Evolutionary conservation across 371 early-diverging fungal species (phyloP).

Genomic region (Syncephalis plumigaleata): DNA sequence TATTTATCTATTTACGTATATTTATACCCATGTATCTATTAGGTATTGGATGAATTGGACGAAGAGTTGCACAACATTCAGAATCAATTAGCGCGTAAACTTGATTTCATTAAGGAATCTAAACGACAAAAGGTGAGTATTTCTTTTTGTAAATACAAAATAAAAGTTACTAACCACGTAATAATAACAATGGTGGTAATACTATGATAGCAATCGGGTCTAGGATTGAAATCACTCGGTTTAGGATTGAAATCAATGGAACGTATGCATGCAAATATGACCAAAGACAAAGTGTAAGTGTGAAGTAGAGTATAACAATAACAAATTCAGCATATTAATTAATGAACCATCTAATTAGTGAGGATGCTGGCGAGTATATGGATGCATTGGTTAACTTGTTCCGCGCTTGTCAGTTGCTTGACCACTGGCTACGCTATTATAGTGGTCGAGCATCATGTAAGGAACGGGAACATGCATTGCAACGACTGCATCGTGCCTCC

Average conservation of each 20-base stretch:
- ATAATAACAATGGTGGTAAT: too few species aligned
- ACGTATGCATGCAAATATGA: too few species aligned
- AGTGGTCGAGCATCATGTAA: conserved; percentile 7
- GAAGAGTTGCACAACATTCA: conserved; percentile 12
- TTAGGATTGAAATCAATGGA: too few species aligned
- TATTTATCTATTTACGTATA: not conserved
- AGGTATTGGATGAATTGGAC: conserved; percentile 3
- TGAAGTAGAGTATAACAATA: not conserved
- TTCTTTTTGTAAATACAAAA: too few species aligned
- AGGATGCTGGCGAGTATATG: conserved; percentile 12
- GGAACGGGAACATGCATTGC: not conserved
- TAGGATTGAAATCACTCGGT: too few species aligned
- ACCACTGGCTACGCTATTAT: conserved; percentile 11
- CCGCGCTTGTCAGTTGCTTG: conserved; percentile 12
- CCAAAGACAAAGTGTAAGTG: conserved; percentile 16
- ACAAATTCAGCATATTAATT: not conserved
- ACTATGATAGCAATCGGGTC: too few species aligned
- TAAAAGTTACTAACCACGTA: too few species aligned
- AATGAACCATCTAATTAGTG: conserved; percentile 4
- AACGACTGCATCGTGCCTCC: conserved; percentile 10
- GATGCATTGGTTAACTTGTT: conserved; percentile 13
- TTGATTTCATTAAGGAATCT: conserved; percentile 15
- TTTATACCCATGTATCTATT: not conserved
- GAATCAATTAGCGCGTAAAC: conserved; percentile 13
- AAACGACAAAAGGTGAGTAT: not conserved